These are phyloP conservation scores for Xerocomus nothofagi DNA, from an alignment of 1,284 basidiomycete genomes.

Conservation along the genomic window DNA sequence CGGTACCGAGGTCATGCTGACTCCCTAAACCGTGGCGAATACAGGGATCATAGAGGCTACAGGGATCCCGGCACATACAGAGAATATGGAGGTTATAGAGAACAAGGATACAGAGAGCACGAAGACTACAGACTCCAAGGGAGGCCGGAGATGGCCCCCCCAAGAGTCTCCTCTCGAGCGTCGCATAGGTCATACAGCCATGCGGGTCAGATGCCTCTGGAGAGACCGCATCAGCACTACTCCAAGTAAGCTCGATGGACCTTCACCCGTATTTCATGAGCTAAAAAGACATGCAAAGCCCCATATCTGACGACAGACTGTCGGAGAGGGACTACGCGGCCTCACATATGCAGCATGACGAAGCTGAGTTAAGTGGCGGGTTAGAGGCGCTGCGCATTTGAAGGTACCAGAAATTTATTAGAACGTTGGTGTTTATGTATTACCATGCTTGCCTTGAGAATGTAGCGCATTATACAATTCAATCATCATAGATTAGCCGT, in stretches of 20 bases:
- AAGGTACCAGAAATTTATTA: slow-evolving; percentile 10
- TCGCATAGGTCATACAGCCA: slow-evolving; percentile 33
- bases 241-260: slow-evolving; percentile 18
- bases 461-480: slow-evolving; percentile 4
- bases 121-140: slow-evolving; percentile 21
- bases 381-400: slow-evolving; percentile 28
- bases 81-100: slow-evolving; percentile 15
- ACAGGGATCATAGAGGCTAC: slow-evolving; percentile 18
- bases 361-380: slow-evolving; percentile 23
- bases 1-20: slow-evolving; percentile 24
- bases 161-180: slow-evolving; percentile 30
- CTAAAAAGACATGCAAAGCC: slow-evolving; percentile 25
- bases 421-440: slow-evolving; percentile 2
- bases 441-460: slow-evolving; percentile 4
- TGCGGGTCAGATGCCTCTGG: slow-evolving; percentile 20
- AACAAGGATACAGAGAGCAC: slow-evolving; percentile 22
- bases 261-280: neutral
- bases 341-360: slow-evolving; percentile 23
- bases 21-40: slow-evolving; percentile 19
- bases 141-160: slow-evolving; percentile 20
- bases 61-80: slow-evolving; percentile 18
- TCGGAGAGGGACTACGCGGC: slow-evolving; percentile 27
- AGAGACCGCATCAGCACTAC: slow-evolving; percentile 18
- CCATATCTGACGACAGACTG: slow-evolving; percentile 28
- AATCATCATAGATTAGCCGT: neutral